These are phyloP conservation scores for Mycena metata DNA, from an alignment of 768 basidiomycete genomes.

Conservation along the genomic window DNA sequence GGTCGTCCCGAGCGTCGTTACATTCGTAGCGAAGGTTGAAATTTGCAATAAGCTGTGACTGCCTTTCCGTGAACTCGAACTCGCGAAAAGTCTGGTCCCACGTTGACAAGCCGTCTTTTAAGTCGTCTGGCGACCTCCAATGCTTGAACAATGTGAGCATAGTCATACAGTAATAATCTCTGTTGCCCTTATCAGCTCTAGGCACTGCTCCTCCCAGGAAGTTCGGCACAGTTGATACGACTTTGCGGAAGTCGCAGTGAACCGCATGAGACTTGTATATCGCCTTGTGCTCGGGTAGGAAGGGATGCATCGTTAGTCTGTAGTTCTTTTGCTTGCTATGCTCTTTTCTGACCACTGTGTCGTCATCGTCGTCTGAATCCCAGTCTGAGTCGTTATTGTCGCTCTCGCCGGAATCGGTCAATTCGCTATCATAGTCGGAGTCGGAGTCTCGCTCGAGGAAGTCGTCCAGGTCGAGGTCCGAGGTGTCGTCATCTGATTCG, in stretches of 20 bases:
- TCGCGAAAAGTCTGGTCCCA: not conserved
- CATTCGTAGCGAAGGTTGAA: not conserved
- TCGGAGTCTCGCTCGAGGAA: no score
- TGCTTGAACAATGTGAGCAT: conserved; percentile 26
- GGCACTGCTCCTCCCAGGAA: conserved; percentile 43
- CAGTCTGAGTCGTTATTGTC: not conserved
- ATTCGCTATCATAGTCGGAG: not conserved
- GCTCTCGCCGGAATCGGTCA: no score
- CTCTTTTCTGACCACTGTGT: not conserved
- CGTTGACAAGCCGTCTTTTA: not conserved
- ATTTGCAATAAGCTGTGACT: not conserved
- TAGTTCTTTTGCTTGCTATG: not conserved
- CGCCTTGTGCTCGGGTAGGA: not conserved
- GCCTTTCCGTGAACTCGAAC: not conserved
- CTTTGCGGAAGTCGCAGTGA: conserved; percentile 38
- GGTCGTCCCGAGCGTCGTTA: conserved; percentile 1
- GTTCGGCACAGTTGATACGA: conserved; percentile 38
- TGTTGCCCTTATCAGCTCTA: conserved; percentile 44
- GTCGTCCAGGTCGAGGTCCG: no score
- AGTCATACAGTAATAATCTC: conserved; percentile 46
- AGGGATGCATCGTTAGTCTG: not conserved
- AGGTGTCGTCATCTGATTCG: no score
- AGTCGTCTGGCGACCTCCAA: conserved; percentile 40
- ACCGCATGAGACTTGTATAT: not conserved
- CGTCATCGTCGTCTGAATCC: not conserved